Conservation (phyloP, 345 rosid species). For the Cardamine occulta region DNA sequence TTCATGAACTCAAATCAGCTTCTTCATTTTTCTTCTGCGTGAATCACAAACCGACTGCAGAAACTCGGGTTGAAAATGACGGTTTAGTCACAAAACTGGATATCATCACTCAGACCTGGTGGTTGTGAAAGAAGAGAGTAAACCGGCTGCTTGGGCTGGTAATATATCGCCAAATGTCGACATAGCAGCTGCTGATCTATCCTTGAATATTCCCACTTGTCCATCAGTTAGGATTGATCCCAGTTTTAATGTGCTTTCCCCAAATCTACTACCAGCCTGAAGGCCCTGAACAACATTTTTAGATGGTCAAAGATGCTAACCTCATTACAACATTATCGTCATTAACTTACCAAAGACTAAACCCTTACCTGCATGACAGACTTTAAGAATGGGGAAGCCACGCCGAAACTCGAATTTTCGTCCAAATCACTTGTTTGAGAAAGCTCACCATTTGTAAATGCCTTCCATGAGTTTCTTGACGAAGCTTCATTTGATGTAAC, state of each 20-base stretch:
- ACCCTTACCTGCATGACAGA: slow-evolving; percentile 85
- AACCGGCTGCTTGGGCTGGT: slow-evolving; percentile 94
- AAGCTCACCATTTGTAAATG: slow-evolving; percentile 71
- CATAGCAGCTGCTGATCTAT: slow-evolving; percentile 94
- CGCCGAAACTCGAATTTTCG: slow-evolving; percentile 70
- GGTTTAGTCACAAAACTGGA: slow-evolving; percentile 23
- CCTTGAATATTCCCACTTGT: slow-evolving; percentile 97
- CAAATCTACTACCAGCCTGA: slow-evolving; percentile 94
- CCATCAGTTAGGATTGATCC: slow-evolving; percentile 95
- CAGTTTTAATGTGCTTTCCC: slow-evolving; percentile 92
- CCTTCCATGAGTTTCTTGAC: slow-evolving; percentile 65
- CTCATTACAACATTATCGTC: background rate
- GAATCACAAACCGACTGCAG: slow-evolving; percentile 7
- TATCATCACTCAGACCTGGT: slow-evolving; percentile 62
- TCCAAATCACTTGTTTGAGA: slow-evolving; percentile 69
- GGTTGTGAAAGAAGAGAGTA: slow-evolving; percentile 93
- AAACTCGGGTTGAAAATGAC: background rate
- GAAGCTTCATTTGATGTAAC: slow-evolving; percentile 57
- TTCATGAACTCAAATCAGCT: slow-evolving; percentile 29
- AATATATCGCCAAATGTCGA: slow-evolving; percentile 95
- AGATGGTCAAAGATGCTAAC: background rate
- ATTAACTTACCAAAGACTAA: slow-evolving; percentile 6
- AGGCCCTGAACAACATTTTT: slow-evolving; percentile 23
- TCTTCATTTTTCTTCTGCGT: slow-evolving; percentile 15
- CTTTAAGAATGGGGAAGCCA: slow-evolving; percentile 85